Percentiles rank a stretch among this genome's conserved stretches.
Conservation (phyloP, 129 eudicot species). For the Scalesia atractyloides region DNA sequence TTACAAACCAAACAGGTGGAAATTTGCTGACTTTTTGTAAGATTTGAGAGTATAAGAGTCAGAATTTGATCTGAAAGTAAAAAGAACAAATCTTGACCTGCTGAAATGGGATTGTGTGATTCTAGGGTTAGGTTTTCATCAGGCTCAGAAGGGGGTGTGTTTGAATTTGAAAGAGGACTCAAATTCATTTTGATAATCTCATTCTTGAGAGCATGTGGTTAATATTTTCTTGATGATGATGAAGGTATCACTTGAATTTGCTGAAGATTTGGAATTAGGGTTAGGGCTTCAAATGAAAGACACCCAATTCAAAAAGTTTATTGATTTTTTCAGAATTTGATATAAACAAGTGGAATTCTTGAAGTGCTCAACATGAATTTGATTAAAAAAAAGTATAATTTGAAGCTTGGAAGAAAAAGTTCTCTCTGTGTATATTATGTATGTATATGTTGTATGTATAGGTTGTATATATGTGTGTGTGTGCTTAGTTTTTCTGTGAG, state of each 20-base stretch:
- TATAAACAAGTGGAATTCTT: constrained; percentile 6
- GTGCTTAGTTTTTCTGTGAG: constrained; percentile 26
- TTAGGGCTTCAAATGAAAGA: constrained; percentile 5
- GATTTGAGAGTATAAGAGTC: constrained; percentile 45
- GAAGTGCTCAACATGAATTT: constrained; percentile 25
- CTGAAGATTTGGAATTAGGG: not conserved
- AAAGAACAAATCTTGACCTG: constrained; percentile 42
- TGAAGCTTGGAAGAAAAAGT: constrained; percentile 26
- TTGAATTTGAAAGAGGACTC: constrained; percentile 23
- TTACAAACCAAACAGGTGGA: constrained; percentile 59
- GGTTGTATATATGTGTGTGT: not conserved
- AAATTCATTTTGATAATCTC: constrained; percentile 26
- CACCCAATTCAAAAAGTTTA: constrained; percentile 17
- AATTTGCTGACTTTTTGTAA: constrained; percentile 46
- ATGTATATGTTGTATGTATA: not conserved
- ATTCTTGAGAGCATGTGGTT: constrained; percentile 10
- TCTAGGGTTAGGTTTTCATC: constrained; percentile 28
- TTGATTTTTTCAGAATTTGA: constrained; percentile 3
- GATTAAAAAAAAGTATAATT: constrained; percentile 6
- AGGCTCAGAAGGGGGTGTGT: constrained; percentile 33
- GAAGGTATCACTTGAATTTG: too few species aligned
- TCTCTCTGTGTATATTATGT: not conserved
- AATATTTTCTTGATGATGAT: not conserved
- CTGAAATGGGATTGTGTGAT: constrained; percentile 6
- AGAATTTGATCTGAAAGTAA: constrained; percentile 60